Evolutionary conservation across 345 rosid species (phyloP), one percentile per base, ranked within the genome.

Genomic region (Cardamine resedifolia): DNA sequence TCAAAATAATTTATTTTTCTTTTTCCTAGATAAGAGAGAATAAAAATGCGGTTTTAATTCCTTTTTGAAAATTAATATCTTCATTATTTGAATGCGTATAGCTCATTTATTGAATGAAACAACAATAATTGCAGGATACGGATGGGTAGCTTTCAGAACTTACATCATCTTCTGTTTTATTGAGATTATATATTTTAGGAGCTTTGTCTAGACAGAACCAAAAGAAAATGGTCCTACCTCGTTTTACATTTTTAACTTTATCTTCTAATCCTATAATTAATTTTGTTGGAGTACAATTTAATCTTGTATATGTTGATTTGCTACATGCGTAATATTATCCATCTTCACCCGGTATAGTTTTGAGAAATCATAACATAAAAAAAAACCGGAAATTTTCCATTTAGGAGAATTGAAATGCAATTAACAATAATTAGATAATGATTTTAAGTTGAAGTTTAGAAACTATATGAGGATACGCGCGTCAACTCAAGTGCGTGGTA

Each of bases 151-250:
- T 48, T 48, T 74, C 72, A 39, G 2, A 60, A 50, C 41, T 60
- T 60, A 16, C 79, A 75, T 75, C 79, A 75, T 75, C 23, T 58
- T 75, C 63, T 21, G 73, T 60, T 51, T 50, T 39, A n/a, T 67
- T 60, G 67, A 58, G 72, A 57, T 66, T 53, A 66, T 52, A 44
- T 38, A 74, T 48, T 38, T 48, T 66, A 27, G 34, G 51, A 74
- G 43, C 45, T 65, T 66, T 47, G 70, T 58, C 53, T 66, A n/a
- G n/a, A n/a, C 27, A 49, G 7, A 28, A 58, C 63, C 73, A 60
- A 67, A 58, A 58, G 0, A 59, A 28, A 75, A 68, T 52, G 79
- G 72, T 59, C 79, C 79, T 68, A 68, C 50, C 50, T 51, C 28
- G 34, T 50, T 51, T 74, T 39, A 36, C 67, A 38, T 66, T 39